Conservation (phyloP, 2,329 filamentous ascomycete genomes). For the Mycosphaerella arachidis region DNA sequence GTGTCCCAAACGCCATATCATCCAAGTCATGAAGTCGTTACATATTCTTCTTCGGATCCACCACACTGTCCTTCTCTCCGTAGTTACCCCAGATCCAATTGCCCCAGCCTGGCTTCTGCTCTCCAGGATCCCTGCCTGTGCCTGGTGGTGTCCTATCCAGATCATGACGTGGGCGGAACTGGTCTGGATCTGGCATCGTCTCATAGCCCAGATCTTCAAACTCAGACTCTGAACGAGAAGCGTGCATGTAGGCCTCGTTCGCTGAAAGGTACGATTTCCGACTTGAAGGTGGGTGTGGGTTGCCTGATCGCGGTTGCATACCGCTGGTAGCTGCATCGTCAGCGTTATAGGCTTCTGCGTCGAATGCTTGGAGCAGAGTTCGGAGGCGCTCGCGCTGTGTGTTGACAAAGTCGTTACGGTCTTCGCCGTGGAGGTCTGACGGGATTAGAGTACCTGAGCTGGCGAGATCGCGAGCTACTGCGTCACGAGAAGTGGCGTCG, state of each 20-base stretch:
- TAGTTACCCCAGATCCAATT: slow-evolving; percentile 37
- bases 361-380: slow-evolving; percentile 70
- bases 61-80: slow-evolving; percentile 34
- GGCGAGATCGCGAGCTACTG: slow-evolving; percentile 49
- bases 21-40: slow-evolving; percentile 8
- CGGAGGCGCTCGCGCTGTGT: slow-evolving; percentile 74
- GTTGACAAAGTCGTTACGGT: slow-evolving; percentile 68
- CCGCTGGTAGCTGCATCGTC: slow-evolving; percentile 18
- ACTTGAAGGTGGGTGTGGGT: slow-evolving; percentile 22
- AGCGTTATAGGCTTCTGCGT: slow-evolving; percentile 65
- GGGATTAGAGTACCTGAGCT: slow-evolving; percentile 65
- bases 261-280: slow-evolving; percentile 28
- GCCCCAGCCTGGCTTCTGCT: slow-evolving; percentile 26
- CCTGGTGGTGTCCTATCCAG: slow-evolving; percentile 10
- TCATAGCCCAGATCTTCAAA: slow-evolving; percentile 58
- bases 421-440: slow-evolving; percentile 61
- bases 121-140: neutral
- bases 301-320: slow-evolving; percentile 20
- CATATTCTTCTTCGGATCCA: slow-evolving; percentile 30
- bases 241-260: slow-evolving; percentile 51
- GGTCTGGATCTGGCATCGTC: slow-evolving; percentile 34
- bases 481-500: slow-evolving; percentile 35
- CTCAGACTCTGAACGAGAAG: slow-evolving; percentile 80
- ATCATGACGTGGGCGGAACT: slow-evolving; percentile 20
- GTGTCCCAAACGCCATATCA: neutral